Evolutionary conservation across 176 grass and related monocot species (phyloP).

Genomic region (Oryza glumipatula): DNA sequence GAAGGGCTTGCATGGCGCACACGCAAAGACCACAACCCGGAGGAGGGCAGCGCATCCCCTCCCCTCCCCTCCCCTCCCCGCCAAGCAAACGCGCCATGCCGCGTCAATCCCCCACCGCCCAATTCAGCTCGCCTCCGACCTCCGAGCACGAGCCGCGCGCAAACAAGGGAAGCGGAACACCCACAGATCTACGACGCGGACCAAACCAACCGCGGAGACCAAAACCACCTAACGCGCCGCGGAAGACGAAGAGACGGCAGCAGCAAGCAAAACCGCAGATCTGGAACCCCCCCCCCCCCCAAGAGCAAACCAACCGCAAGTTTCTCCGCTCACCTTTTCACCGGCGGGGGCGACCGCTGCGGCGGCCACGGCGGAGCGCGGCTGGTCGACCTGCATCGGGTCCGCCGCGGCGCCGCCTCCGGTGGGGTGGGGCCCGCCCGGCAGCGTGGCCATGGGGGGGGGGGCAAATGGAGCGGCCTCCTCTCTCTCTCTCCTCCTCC

Average conservation of each 20-base stretch:
- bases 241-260: background rate
- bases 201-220: background rate
- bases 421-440: conserved; percentile 43
- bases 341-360: background rate
- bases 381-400: conserved; percentile 61
- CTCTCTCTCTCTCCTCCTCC: background rate
- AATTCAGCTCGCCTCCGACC: background rate
- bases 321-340: conserved; percentile 54
- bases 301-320: background rate
- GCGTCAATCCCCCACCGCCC: background rate
- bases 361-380: conserved; percentile 16
- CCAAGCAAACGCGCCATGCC: background rate
- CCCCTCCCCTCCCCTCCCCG: background rate
- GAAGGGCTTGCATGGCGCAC: conserved; percentile 33
- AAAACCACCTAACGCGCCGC: background rate
- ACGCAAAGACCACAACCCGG: conserved; percentile 27
- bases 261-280: conserved; percentile 18
- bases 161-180: background rate
- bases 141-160: background rate
- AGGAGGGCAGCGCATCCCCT: conserved; percentile 13
- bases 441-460: conserved; percentile 50
- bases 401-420: conserved; percentile 29
- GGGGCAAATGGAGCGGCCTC: conserved; percentile 13
- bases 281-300: background rate
- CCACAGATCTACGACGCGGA: background rate